Evolutionary conservation across 176 grass and related monocot genomes (phyloP).

Genomic region (Tuctoria greenei): DNA sequence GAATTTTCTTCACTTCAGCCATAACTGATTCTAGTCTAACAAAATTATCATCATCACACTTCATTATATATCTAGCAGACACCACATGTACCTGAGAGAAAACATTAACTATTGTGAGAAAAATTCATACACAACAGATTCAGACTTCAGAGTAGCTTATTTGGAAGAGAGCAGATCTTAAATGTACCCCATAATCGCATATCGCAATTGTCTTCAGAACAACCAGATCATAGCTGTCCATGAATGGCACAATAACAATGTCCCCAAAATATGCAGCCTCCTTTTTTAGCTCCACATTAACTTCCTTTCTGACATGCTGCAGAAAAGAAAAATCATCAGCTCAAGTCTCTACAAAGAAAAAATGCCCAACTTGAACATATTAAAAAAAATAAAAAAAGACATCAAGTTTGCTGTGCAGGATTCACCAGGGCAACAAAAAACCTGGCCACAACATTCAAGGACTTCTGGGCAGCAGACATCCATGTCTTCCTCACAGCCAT

Average conservation of each 20-base stretch:
- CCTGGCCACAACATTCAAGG: conserved; percentile 61
- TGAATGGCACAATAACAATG: conserved; percentile 90
- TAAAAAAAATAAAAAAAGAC: conserved; percentile 13
- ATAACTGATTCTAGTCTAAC: conserved; percentile 82
- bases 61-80: conserved; percentile 94
- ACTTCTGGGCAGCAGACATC: conserved; percentile 71
- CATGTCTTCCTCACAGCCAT: conserved; percentile 96
- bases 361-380: not conserved
- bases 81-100: conserved; percentile 56
- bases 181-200: conserved; percentile 91
- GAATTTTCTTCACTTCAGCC: conserved; percentile 67
- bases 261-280: conserved; percentile 93
- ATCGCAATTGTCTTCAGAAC: conserved; percentile 96
- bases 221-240: conserved; percentile 96
- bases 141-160: conserved; percentile 10
- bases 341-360: conserved; percentile 9
- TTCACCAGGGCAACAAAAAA: conserved; percentile 99
- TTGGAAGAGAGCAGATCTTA: conserved; percentile 25
- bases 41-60: conserved; percentile 97
- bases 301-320: conserved; percentile 81
- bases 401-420: conserved; percentile 23
- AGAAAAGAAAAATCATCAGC: conserved; percentile 37
- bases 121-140: not conserved
- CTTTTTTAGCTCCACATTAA: conserved; percentile 80
- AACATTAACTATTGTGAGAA: not conserved